A percentile compares a stretch with the other conserved stretches of the same genome.
Conservation (phyloP, 768 basidiomycete species). For the Tylopilus rubrobrunneus region DNA sequence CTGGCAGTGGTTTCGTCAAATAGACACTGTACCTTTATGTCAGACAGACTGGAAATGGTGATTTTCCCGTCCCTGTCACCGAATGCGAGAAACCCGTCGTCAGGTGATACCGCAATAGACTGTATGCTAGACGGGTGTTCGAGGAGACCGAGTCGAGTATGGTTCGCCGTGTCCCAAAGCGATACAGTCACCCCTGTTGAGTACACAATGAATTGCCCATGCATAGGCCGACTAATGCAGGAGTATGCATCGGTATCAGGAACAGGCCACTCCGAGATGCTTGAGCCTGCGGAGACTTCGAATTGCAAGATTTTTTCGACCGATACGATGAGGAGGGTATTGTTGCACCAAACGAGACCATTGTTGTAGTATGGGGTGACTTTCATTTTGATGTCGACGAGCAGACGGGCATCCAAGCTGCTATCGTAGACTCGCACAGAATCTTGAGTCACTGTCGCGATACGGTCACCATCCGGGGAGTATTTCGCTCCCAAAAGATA, state of each 20-base stretch:
- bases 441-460: neutral
- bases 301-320: neutral
- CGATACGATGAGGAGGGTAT: neutral
- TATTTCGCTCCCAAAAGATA: neutral
- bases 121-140: neutral
- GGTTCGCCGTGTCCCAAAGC: neutral
- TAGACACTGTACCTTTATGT: neutral
- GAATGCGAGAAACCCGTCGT: neutral
- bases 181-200: neutral
- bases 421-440: neutral
- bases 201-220: neutral
- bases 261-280: neutral
- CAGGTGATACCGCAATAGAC: neutral
- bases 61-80: neutral
- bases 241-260: accelerated
- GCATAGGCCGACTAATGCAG: neutral
- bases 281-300: neutral
- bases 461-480: neutral
- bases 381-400: neutral
- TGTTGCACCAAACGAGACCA: neutral
- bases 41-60: neutral
- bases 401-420: neutral
- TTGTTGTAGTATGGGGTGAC: neutral
- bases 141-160: neutral
- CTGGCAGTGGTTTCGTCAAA: neutral